Conservation (phyloP, 169 alveolate species). For the Theileria sp. region DNA sequence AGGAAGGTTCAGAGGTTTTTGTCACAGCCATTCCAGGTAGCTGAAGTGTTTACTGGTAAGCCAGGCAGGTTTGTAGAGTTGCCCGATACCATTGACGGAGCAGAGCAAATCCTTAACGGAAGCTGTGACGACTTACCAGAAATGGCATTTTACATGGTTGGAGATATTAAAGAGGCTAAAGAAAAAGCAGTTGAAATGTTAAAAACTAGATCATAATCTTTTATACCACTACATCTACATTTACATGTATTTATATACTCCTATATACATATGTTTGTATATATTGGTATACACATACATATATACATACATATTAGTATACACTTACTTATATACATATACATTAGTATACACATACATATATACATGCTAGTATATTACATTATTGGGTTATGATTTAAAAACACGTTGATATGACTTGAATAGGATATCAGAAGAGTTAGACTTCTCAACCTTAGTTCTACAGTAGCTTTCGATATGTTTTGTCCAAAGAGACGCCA, state of each 20-base stretch:
- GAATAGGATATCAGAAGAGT: slow-evolving; percentile 2
- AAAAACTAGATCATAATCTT: slow-evolving; percentile 5
- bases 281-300: not conserved
- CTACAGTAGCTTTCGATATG: slow-evolving; percentile 25
- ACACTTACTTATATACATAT: too few species aligned
- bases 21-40: slow-evolving; percentile 96
- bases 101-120: slow-evolving; percentile 88
- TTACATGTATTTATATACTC: not conserved
- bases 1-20: slow-evolving; percentile 93
- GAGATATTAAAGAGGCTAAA: slow-evolving; percentile 89
- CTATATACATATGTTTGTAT: not conserved
- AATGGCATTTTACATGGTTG: slow-evolving; percentile 95
- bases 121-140: slow-evolving; percentile 95
- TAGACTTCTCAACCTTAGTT: not conserved
- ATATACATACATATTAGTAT: not conserved
- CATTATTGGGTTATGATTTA: not conserved
- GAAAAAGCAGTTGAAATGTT: slow-evolving; percentile 84
- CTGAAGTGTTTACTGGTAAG: slow-evolving; percentile 94
- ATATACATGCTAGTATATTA: not conserved
- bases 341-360: not conserved
- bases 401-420: slow-evolving; percentile 42
- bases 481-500: slow-evolving; percentile 21
- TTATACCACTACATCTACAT: not conserved
- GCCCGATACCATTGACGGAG: slow-evolving; percentile 87
- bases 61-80: slow-evolving; percentile 92